Base-by-base conservation (phyloP, 306 rosid species). In the Betula pendula region DNA sequence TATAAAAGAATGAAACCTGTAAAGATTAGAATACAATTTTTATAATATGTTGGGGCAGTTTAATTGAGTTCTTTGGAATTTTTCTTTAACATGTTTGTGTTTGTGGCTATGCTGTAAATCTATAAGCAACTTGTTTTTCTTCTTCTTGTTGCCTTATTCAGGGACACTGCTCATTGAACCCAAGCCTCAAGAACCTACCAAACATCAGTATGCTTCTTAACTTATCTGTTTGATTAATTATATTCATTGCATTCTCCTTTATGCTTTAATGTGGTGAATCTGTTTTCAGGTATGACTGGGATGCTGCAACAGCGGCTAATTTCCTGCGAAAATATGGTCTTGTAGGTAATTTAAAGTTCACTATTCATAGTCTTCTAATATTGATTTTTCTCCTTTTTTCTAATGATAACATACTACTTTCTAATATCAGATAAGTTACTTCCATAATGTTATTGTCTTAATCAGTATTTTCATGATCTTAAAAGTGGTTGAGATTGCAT, bases 101-200 rank as follows among this genome's bases (percentile, higher is more conserved):
- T 22, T 49, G 45, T 45, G 7, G 19, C n/a, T 42, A 1, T 22
- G 42, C 27, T 47, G 65, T 47, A 78, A 27, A 75, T 59, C 38
- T 71, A 44, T 42, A 29, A 25, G 20, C 40, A 45, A 47, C 38
- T 73, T 65, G 22, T 69, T 13, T 52, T 52, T 67, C 58, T 29
- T 55, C 35, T 53, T 59, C 49, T 71, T 43, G 16, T 70, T 53
- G 35, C 40, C 68, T 55, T 73, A 72, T 83, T 77, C 78, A 95
- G 99, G 99, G 77, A 95, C 97, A 66, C 62, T 92, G 53, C 77
- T 95, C 79, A 92, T 95, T 76, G 99, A 95, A 86, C 99, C 99
- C 72, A 95, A 95, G 84, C 98, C 98, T 53, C 97, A 92, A 85
- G 99, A 95, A 86, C 99, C 98, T 56, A 95, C 96, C 55, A 95